Conservation (phyloP, 2,329 filamentous ascomycete genomes). For the Aspergillus sergii region DNA sequence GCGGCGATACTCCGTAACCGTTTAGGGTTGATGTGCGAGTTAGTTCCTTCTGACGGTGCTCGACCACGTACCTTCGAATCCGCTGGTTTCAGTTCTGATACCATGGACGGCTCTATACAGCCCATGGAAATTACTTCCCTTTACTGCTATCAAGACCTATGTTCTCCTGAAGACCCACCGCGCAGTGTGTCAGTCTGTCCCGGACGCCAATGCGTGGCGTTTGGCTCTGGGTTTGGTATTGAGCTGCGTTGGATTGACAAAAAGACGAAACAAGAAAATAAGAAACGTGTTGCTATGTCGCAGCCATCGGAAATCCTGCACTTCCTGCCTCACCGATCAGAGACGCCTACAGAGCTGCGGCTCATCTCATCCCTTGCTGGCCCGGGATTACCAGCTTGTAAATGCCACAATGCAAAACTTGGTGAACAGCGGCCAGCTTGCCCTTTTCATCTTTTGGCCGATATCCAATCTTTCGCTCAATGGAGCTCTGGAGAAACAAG, state of each 20-base stretch:
- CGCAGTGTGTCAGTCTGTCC: slow-evolving; percentile 68
- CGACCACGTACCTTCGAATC: background rate
- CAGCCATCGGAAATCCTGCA: slow-evolving; percentile 51
- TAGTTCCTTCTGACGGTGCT: slow-evolving; percentile 27
- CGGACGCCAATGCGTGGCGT: slow-evolving; percentile 65
- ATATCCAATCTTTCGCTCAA: slow-evolving; percentile 31
- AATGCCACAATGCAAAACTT: slow-evolving; percentile 27
- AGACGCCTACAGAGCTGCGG: slow-evolving; percentile 58
- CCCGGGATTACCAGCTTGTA: slow-evolving; percentile 32
- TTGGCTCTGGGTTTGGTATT: slow-evolving; percentile 64
- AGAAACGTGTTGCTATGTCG: slow-evolving; percentile 44
- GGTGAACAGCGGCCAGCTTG: slow-evolving; percentile 14
- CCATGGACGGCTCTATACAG: slow-evolving; percentile 17
- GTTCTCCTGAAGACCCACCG: slow-evolving; percentile 63
- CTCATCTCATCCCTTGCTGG: slow-evolving; percentile 64
- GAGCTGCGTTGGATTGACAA: slow-evolving; percentile 64
- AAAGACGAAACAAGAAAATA: slow-evolving; percentile 42
- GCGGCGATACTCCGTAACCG: slow-evolving; percentile 63
- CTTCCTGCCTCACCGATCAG: slow-evolving; percentile 60
- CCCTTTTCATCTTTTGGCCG: background rate
- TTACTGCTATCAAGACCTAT: slow-evolving; percentile 55
- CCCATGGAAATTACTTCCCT: slow-evolving; percentile 37
- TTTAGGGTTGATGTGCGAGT: slow-evolving; percentile 63
- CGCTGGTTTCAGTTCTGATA: background rate
- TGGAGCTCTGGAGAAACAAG: slow-evolving; percentile 23